Evolutionary conservation across 768 basidiomycete species (phyloP), one percentile per base, ranked within the genome.

Genomic region (Amanita subjunquillea): DNA sequence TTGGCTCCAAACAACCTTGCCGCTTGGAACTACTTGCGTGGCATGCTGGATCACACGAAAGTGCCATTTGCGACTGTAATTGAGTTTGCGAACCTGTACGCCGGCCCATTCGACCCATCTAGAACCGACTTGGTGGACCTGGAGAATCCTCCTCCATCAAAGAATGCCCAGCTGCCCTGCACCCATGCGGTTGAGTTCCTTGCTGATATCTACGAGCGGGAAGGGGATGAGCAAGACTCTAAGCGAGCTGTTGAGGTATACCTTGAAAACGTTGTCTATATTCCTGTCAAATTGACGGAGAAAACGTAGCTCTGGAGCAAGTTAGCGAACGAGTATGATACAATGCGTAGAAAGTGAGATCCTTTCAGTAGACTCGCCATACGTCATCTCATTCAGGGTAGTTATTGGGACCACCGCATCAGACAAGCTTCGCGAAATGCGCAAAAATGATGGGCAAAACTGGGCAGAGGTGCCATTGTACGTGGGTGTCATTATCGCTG

Each of bases 11-110:
- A 93, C 65, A 99, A 99, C 59, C 78, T 84, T 0, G 95, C 93
- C 0, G 88, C 91, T 0, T 99, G 96, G 96, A 96, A 96, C 66
- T 99, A 96, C 66, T 77, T 98, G 8, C 81, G 95, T 55, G 96
- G 89, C 6, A 63, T 87, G n/a, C 76, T 95, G 20, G 77, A 84
- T 32, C 70, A 77, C 58, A 77, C 78, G 50, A 63, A 72, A 10
- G 73, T 75, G 13, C 80, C 89, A 0, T 82, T 83, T 59, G 69
- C 79, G 1, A 66, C 65, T 4, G 63, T 87, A 40, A 60, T 68
- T 22, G 63, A 75, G 0, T 91, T 92, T 56, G 83, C 87, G 17
- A 61, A 69, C 15, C 80, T 80, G 1, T 93, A 91, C 65, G 77
- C 83, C 0, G 62, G 68, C 3, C 62, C 69, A 4, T 58, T 66